Evolutionary conservation across 192 early-diverging fungal genomes (phyloP), one percentile per base, ranked within the genome.

Genomic region (Dissophora globulifera): DNA sequence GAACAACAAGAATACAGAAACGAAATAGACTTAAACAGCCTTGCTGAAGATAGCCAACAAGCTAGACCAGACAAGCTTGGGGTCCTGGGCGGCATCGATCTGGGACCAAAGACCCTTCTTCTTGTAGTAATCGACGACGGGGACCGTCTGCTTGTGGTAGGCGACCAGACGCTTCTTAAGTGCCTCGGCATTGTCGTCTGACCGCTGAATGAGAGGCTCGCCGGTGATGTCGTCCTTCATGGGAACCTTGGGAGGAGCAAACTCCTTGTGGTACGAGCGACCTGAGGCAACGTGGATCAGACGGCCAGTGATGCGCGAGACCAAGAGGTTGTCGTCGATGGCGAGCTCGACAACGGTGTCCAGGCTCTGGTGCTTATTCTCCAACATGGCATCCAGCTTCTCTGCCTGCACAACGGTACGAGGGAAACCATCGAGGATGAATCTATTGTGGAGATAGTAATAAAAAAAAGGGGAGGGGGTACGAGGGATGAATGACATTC

Each of bases 341-440:
- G 89, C 78, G 29, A 99, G 85, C 83, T 99, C 98, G 55, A 99
- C 87, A 53, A 93, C 95, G 61, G 92, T 87, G 78, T 96, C 91
- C 69, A 99, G 81, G 25, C 78, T 71, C 79, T 93, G 90, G 51
- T 93, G 91, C 57, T 87, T 83, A 35, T 82, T 65, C 31, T 84
- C 87, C 67, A 99, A 88, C 98, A 99, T 99, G 61, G 90, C 85
- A 82, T 99, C 98, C 57, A 99, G 83, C 91, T 99, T 99, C 83
- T 97, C 90, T 23, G 98, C 98, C 84, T 99, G 98, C 38, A 90
- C 88, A 57, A 98, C 95, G 33, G 98, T 99, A 66, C 97, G 92
- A 60, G 97, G 97, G 90, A 99, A 99, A 17, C 97, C 97, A 82
- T 99, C 97, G 30, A 99, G 87, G 68, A 99, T 99, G 83, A 99